Base-by-base conservation (phyloP, 208 protist genomes). In the Trypanosomatidae sp. region DNA sequence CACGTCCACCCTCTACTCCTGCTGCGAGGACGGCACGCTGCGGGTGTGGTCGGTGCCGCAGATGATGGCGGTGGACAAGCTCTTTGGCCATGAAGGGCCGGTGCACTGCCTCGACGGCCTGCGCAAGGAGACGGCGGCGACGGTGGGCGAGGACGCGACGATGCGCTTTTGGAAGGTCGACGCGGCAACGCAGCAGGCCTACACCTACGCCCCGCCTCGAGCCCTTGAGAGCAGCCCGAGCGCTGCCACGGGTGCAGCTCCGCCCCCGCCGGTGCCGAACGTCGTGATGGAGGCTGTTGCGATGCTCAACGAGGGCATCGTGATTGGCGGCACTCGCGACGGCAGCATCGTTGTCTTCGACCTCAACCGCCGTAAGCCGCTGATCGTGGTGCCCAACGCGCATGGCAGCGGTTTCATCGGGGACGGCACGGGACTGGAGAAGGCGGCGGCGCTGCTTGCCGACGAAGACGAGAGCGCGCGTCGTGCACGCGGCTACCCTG, bases 141-240 rank as follows among this genome's bases (percentile, higher is more conserved):
- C 86, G 30, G 91, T 95, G 33, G 91, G 93, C 56, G 88, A 92
- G n/a, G 93, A 97, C 67, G 87, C 88, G 47, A 91, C 89, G 62
- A 92, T 96, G 89, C 93, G 93, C 49, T 94, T 91, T 59, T 97
- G 91, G 90, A 94, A 94, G 71, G 76, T 95, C 33, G 91, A 96
- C 49, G 91, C 88, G 13, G 93, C 90, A 4, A 96, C 93, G 67
- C 90, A 95, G 80, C 89, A 94, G 77, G 80, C 69, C 41, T 95
- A 85, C 82, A 65, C 46, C 33, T 93, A 89, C 77, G 28, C 78
- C 0, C 73, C 77, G 22, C 36, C 69, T 15, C 71, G 68, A 28
- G 49, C 58, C 28, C 19, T 55, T 8, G 66, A 73, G 25, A 30
- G n/a, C 22, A 65, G 28, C 53, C 33, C 22, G 9, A 12, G 19